Base-by-base conservation (phyloP, 495 filamentous ascomycete genomes). In the Lophium mytilinum region DNA sequence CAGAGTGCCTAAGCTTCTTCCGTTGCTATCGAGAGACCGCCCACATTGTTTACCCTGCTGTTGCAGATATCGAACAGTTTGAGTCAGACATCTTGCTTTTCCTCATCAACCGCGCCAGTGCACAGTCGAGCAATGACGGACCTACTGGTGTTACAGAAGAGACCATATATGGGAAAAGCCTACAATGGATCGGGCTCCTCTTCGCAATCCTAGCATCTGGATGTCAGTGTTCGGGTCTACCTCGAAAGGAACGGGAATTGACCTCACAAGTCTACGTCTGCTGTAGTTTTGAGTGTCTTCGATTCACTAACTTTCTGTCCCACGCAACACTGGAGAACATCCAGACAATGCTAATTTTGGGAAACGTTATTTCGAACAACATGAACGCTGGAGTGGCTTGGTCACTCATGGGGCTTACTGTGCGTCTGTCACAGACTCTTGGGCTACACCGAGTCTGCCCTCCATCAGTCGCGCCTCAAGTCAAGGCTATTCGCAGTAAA, bases 191-290 rank as follows among this genome's bases (percentile, higher is more conserved):
- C 9, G 85, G 86, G 9, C 76, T 90, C 21, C 72, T 92, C 7
- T 92, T 92, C 68, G 86, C 86, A 4, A 83, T 89, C 0, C 75
- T 93, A 24, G 88, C 87, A 0, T 88, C 87, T 34, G 87, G 87
- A 14, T 87, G 84, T n/a, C 88, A 93, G 67, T 90, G 85, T 51
- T 86, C 87, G 3, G 81, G 84, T 61, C 75, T 86, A 7, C 81
- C 85, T 11, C 72, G 75, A 37, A 80, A 78, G 63, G 79, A 84
- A 53, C 55, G 78, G 52, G 78, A 82, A 56, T 65, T 81, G 57
- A 81, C 77, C 6, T 83, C 79, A 0, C 80, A 82, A 56, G 79
- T 82, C 39, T 83, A 81, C 62, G 78, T 82, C 2, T 84, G 80
- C 62, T 84, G 81, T 63, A 78, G 78, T 18, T 83, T 83, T 50